These are phyloP conservation scores for Flaveria sonorensis DNA, from an alignment of 129 eudicot genomes.

Conservation along the genomic window DNA sequence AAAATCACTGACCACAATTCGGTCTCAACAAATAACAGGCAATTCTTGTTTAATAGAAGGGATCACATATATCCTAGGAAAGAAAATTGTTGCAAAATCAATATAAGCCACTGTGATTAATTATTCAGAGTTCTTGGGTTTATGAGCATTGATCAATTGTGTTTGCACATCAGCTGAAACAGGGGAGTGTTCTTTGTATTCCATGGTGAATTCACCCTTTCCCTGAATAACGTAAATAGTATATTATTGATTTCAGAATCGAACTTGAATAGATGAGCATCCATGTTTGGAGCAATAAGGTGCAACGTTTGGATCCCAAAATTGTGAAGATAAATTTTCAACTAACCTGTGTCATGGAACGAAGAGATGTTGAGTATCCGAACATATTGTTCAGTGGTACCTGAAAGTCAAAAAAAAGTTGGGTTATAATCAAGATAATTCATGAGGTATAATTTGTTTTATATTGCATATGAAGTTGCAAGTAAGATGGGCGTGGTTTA, in stretches of 20 bases:
- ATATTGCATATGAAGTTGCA: slow-evolving; percentile 17
- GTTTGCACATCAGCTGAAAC: slow-evolving; percentile 86
- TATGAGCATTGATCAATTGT: slow-evolving; percentile 71
- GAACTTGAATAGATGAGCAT: not conserved
- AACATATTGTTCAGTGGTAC: slow-evolving; percentile 98
- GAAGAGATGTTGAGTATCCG: slow-evolving; percentile 93
- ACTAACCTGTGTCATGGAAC: slow-evolving; percentile 97
- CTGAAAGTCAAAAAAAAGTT: slow-evolving; percentile 38
- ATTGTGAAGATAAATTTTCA: not conserved
- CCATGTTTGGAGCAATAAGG: not conserved
- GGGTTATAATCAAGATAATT: slow-evolving; percentile 7
- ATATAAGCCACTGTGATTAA: not conserved
- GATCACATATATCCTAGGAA: not conserved
- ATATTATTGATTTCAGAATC: not conserved
- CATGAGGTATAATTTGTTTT: slow-evolving; percentile 4
- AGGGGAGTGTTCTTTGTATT: slow-evolving; percentile 79
- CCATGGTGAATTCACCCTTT: slow-evolving; percentile 97
- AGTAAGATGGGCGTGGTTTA: slow-evolving; percentile 14
- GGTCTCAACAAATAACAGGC: slow-evolving; percentile 36
- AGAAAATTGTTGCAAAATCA: slow-evolving; percentile 3
- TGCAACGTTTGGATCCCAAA: not conserved
- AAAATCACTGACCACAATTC: slow-evolving; percentile 42
- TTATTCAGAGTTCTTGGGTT: slow-evolving; percentile 60
- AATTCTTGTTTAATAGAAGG: not conserved
- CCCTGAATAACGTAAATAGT: slow-evolving; percentile 50